Evolutionary conservation across 345 rosid species (phyloP), one percentile per base, ranked within the genome.

Genomic region (Pelargonium nanum): DNA sequence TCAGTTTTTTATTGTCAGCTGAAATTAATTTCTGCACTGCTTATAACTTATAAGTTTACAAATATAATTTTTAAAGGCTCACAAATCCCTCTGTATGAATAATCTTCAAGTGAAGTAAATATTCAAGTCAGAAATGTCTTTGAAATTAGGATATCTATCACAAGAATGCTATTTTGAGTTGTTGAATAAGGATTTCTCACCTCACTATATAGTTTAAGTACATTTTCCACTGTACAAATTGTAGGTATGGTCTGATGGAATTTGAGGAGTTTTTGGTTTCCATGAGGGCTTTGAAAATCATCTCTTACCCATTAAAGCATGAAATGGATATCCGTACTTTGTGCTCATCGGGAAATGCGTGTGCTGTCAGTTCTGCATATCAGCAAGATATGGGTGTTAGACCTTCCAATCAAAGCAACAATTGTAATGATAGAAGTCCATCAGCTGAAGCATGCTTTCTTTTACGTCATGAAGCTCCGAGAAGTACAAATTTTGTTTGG

Each of bases 201-300:
- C 19, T 54, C 24, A 20, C 56, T 20, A 15, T 12, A 55, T 1
- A 22, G 24, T 20, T 9, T 22, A 21, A 28, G 30, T 53, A 54
- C 10, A 26, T 58, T 21, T 53, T 20, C 54, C 19, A 19, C 53
- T 59, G 25, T 61, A 26, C 34, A 44, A 56, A 57, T 68, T 68
- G 56, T 75, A 91, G 98, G 85, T 81, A 78, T 72, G 81, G 82
- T 60, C 69, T 60, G 68, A 24, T 66, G 10, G 82, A 74, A 72
- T 54, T 60, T 64, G 81, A 80, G 61, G 79, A 79, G 65, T 84
- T 83, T 74, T 72, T 68, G 64, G 69, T 83, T 34, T 65, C 53
- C 60, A 57, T 72, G 63, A 79, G 80, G 73, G 81, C 83, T 60
- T 57, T 85, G 70, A 68, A 83, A 73, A 65, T 88, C 26, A 62